Evolutionary conservation across 768 basidiomycete genomes (phyloP).

Genomic region (Amanita polypyramis): DNA sequence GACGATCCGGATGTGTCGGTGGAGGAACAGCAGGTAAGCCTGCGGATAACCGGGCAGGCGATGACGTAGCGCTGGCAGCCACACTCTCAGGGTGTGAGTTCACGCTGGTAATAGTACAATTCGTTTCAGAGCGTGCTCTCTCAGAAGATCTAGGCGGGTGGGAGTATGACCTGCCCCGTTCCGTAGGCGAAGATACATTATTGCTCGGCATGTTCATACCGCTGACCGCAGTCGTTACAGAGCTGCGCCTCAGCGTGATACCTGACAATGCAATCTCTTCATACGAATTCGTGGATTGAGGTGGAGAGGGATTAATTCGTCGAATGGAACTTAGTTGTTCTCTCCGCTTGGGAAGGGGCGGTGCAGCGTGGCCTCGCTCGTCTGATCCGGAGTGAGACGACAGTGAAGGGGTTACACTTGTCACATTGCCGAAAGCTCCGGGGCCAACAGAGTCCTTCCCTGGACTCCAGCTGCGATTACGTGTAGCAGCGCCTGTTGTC

Average conservation of each 20-base stretch:
- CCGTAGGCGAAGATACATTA: not conserved
- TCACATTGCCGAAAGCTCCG: slow-evolving; percentile 7
- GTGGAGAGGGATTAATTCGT: slow-evolving; percentile 24
- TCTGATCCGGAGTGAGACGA: slow-evolving; percentile 13
- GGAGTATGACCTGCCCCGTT: not conserved
- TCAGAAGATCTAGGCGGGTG: not conserved
- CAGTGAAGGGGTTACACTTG: slow-evolving; percentile 5
- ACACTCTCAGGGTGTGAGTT: slow-evolving; percentile 3
- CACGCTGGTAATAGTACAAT: not conserved
- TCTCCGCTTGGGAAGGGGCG: slow-evolving; percentile 24
- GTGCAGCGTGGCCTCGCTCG: slow-evolving; percentile 16
- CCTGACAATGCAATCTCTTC: slow-evolving; percentile 35
- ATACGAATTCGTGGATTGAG: slow-evolving; percentile 31
- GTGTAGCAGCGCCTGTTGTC: slow-evolving; percentile 18
- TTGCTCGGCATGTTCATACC: not conserved
- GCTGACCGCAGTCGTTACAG: not conserved
- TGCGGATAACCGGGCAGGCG: slow-evolving; percentile 8
- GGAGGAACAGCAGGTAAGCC: slow-evolving; percentile 17
- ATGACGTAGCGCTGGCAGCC: slow-evolving; percentile 9
- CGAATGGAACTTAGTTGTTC: slow-evolving; percentile 6
- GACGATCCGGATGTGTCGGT: slow-evolving; percentile 49
- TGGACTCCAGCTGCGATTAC: slow-evolving; percentile 13
- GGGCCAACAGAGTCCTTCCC: not conserved
- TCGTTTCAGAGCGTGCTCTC: not conserved
- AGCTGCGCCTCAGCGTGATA: not conserved